Evolutionary conservation across 768 basidiomycete genomes (phyloP).

Genomic region (Agaricus blazei): DNA sequence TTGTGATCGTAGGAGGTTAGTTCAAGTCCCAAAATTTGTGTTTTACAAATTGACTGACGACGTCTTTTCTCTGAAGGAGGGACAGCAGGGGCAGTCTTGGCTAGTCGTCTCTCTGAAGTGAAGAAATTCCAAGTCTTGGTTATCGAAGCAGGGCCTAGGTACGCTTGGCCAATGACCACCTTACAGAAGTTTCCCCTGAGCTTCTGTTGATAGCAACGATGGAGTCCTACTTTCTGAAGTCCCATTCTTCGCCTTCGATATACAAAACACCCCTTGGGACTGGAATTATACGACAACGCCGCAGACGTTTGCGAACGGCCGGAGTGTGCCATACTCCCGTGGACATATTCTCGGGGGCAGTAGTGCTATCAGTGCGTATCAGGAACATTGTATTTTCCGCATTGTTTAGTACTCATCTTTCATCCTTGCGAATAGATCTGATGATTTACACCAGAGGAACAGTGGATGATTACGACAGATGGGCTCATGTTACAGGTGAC

Average conservation of each 20-base stretch:
- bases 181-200: neutral
- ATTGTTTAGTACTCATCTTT: neutral
- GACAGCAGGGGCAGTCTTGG: constrained; percentile 22
- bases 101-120: constrained; percentile 20
- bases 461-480: constrained; percentile 21
- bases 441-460: constrained; percentile 29
- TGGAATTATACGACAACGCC: constrained; percentile 27
- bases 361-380: constrained; percentile 18
- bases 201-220: constrained; percentile 6
- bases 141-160: constrained; percentile 21
- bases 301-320: constrained; percentile 18
- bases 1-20: constrained; percentile 18
- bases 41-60: neutral
- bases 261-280: constrained; percentile 17
- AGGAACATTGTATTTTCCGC: too few relatives aligned
- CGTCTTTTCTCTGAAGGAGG: constrained; percentile 12
- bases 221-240: constrained; percentile 13
- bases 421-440: constrained; percentile 14
- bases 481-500: constrained; percentile 24
- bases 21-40: neutral
- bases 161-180: neutral
- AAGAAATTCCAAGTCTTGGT: constrained; percentile 17
- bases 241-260: constrained; percentile 15
- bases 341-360: constrained; percentile 27
- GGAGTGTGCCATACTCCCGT: constrained; percentile 15